Percentiles rank a stretch among this genome's conserved stretches.
Evolutionary conservation across 2,329 filamentous ascomycete species (phyloP).

Genomic region (Plenodomus biglobosus): DNA sequence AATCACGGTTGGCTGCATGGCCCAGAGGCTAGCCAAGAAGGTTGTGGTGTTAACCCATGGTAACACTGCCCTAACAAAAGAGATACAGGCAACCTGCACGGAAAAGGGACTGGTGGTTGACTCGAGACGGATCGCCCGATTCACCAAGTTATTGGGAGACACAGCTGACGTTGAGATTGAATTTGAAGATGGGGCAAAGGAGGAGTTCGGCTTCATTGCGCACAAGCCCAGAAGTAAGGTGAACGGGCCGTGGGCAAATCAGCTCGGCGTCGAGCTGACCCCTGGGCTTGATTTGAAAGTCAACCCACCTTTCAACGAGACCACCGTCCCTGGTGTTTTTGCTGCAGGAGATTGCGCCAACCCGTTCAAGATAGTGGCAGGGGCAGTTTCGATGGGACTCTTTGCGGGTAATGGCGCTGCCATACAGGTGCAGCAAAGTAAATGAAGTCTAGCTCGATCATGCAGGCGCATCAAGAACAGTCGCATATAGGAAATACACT

Average conservation of each 20-base stretch:
- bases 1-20: too few relatives aligned
- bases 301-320: constrained; percentile 52
- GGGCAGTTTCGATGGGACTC: constrained; percentile 34
- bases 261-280: constrained; percentile 40
- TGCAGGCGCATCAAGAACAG: too few relatives aligned
- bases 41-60: too few relatives aligned
- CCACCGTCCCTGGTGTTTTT: constrained; percentile 55
- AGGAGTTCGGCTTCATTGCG: constrained; percentile 32
- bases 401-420: constrained; percentile 32
- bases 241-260: constrained; percentile 36
- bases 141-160: constrained; percentile 31
- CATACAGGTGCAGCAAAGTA: constrained; percentile 23
- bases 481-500: too few relatives aligned
- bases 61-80: too few relatives aligned
- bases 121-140: constrained; percentile 26
- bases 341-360: constrained; percentile 54
- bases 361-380: constrained; percentile 35
- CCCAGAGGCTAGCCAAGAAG: too few relatives aligned
- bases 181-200: constrained; percentile 29
- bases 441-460: too few relatives aligned
- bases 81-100: too few relatives aligned
- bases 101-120: constrained; percentile 28
- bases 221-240: constrained; percentile 27
- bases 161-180: constrained; percentile 31
- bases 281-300: constrained; percentile 46